Evolutionary conservation across 2,329 filamentous ascomycete genomes (phyloP).

Genomic region (Exserohilum rostratum): DNA sequence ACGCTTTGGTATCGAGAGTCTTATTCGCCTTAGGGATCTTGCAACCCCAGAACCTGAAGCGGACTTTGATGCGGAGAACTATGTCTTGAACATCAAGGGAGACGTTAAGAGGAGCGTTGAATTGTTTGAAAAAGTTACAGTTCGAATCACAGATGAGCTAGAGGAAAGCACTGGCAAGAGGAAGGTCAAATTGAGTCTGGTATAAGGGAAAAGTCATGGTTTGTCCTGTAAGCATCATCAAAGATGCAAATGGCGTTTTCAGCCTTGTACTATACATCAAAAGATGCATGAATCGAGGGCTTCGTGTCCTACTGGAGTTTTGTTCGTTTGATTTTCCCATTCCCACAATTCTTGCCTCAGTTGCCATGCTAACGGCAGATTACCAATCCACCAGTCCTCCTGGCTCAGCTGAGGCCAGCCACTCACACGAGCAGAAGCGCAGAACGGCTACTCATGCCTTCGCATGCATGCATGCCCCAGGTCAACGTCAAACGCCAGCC

Average conservation of each 20-base stretch:
- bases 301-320: not conserved
- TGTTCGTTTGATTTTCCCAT: not conserved
- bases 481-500: not conserved
- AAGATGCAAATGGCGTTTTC: not conserved
- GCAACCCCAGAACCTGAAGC: slow-evolving; percentile 76
- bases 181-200: slow-evolving; percentile 73
- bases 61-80: slow-evolving; percentile 84
- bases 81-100: slow-evolving; percentile 69
- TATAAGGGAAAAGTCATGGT: slow-evolving; percentile 35
- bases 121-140: slow-evolving; percentile 89
- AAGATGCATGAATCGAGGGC: not conserved
- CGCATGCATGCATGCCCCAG: not conserved
- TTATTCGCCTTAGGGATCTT: slow-evolving; percentile 86
- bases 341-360: not conserved
- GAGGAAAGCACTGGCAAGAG: slow-evolving; percentile 97
- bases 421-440: not conserved
- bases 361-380: not conserved
- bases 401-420: not conserved
- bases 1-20: slow-evolving; percentile 89
- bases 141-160: slow-evolving; percentile 88
- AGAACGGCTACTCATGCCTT: not conserved
- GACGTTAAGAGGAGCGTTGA: slow-evolving; percentile 68
- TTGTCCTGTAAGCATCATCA: not conserved
- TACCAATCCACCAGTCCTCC: not conserved
- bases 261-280: not conserved